Base-by-base conservation (phyloP, 345 rosid genomes). In the Rhodamnia argentea region DNA sequence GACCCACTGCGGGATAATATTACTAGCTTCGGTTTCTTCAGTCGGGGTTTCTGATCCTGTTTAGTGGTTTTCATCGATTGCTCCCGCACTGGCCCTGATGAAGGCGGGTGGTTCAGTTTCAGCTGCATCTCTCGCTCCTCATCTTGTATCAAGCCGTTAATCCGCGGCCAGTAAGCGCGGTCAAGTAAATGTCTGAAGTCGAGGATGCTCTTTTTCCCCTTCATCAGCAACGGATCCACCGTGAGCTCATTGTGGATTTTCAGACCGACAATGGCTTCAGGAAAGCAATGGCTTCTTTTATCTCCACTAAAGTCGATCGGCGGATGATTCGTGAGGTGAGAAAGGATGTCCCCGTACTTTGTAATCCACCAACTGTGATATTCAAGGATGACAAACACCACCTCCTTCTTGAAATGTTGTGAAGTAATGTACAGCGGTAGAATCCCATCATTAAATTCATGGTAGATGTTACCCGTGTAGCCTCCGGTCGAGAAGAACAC, bases 401-500 rank as follows among this genome's bases (percentile, higher is more conserved):
- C 95, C 86, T 93, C 92, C 89, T 89, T 94, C 50, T 95, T 91
- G 84, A 91, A 90, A 84, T 92, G 96, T 74, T 93, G 97, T 9
- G 96, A 95, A 27, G 99, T 96, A 27, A 96, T 92, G 85, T 90
- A 96, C 88, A 96, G 86, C 40, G 99, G 99, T 85, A 96, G 85
- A 52, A 96, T 90, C 86, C 98, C 97, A 55, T 96, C 98, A 88
- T 96, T 95, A 76, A 96, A 95, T 89, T 96, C 99, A 84, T 96
- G 99, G 37, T 94, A 96, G 7, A 94, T 90, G 83, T 96, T 96
- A 50, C 99, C 99, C 0, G 99, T 96, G 81, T 94, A 96, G 29
- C 99, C 99, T 10, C 97, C 95, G 0, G 99, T 95, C 2, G 97
- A 96, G 91, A 95, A 96, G 91, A 96, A 90, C 89, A 95, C 95